Base-by-base conservation (phyloP, 2,329 filamentous ascomycete species). In the Botrytis hyacinthi region DNA sequence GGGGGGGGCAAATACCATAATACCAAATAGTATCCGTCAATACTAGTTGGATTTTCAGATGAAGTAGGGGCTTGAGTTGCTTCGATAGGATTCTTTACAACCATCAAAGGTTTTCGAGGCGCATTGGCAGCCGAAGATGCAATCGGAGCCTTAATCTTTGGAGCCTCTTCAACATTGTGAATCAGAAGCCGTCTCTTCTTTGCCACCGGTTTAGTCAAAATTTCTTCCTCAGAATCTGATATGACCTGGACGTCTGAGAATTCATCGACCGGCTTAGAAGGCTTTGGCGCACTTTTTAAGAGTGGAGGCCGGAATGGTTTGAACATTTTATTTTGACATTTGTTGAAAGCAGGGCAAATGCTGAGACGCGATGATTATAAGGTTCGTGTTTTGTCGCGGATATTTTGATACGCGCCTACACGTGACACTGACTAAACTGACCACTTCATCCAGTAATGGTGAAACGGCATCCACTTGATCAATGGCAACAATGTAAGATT, bases 231-330 rank as follows among this genome's bases (percentile, higher is more conserved):
- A 37, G 80, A 77, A 37, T 76, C 71, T 22, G 71, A 72, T 57
- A 72, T 51, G 51, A 72, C 62, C 32, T 72, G 48, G 18, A 48
- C 22, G 37, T 72, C 62, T 22, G 63, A 57, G 29, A 67, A 68
- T 37, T 79, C 77, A 5, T 77, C 76, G 51, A 76, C 75, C 4
- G 75, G 73, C 44, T 76, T 37, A 70, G 74, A 66, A 57, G 73
- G n/a, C 44, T 76, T 78, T 54, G 74, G 37, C 22, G 66, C 61
- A 51, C 65, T 77, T 70, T 78, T 79, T 1, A 78, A 75, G 16
- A 79, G 74, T 48, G 80, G 80, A 32, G 79, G 79, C 70, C 79
- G 80, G 73, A 81, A 81, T 70, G 80, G 80, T 71, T 81, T 81
- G 71, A 77, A 79, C 79, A 81, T 81, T n/a, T 62, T 77, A 51